Evolutionary conservation across 2,329 filamentous ascomycete species (phyloP), one percentile per base, ranked within the genome.

Genomic region (Phialophora chinensis): DNA sequence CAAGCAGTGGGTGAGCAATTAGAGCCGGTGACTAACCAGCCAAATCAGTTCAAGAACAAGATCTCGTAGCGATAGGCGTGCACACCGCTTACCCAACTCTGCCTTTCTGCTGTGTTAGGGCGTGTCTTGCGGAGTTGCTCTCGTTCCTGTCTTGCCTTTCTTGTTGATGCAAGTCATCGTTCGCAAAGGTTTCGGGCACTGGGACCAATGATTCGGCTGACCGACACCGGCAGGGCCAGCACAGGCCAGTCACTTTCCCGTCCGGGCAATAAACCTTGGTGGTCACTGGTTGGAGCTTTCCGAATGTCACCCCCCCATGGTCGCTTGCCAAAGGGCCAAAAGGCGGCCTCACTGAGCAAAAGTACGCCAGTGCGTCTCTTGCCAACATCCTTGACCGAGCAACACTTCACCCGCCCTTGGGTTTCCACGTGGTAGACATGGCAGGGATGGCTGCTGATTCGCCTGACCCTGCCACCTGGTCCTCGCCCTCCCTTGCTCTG

Each of bases 241-340:
- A n/a, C 17, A n/a, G 44, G 31, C 31, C 31, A 31, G 31, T 23
- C 47, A 50, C 47, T n/a, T 50, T 50, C 47, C 47, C 20, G n/a
- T 27, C 20, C 5, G 17, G 20, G 49, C 49, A 52, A 3, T 4
- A 35, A 27, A 17, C 20, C 25, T 23, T 52, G 49, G 49, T 52
- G 49, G 49, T 52, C 14, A 20, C 49, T 23, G 49, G 20, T 17
- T 25, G 49, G 23, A 52, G 11, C 56, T 27, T 29, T 44, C 53
- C 53, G 53, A 55, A 55, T 55, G 53, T 55, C 25, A 55, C 53
- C 49, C 23, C 49, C 8, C 38, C 38, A 7, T 42, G 38, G 17
- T 42, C 38, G 38, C 38, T 44, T 44, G 17, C 38, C 38, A 44
- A 44, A 44, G 38, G 38, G 38, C 38, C 38, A 44, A 44, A 44